Conservation (phyloP, 805 yeast species). For the Hyphopichia homilentoma region DNA sequence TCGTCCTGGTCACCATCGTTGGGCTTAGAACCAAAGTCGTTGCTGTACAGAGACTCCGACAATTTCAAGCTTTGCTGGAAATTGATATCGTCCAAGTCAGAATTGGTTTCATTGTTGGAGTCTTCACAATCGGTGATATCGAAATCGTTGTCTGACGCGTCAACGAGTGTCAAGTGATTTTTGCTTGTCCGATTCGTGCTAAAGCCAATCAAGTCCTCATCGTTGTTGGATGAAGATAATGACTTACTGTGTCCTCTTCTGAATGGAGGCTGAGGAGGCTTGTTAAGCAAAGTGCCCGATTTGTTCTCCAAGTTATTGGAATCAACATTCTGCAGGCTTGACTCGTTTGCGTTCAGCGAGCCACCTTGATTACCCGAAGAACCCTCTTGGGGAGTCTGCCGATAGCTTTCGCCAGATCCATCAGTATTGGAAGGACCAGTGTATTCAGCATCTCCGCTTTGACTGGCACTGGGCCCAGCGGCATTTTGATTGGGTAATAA, state of each 20-base stretch:
- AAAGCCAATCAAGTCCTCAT: constrained; percentile 34
- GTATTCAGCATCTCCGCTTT: constrained; percentile 1
- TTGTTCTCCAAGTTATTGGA: not conserved
- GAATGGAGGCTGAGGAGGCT: constrained; percentile 6
- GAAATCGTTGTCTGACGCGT: constrained; percentile 38
- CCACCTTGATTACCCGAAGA: not conserved
- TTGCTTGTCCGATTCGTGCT: not conserved
- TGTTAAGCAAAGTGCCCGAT: not conserved
- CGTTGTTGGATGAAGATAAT: constrained; percentile 24
- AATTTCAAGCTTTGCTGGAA: constrained; percentile 1
- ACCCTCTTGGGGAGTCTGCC: not conserved
- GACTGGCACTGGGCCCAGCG: constrained; percentile 1
- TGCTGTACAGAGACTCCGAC: not conserved
- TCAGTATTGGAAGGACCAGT: not conserved
- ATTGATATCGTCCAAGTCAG: constrained; percentile 2
- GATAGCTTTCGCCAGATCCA: constrained; percentile 1
- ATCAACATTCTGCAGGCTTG: not conserved
- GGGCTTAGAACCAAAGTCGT: no score
- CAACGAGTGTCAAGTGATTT: constrained; percentile 21
- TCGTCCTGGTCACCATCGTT: not conserved
- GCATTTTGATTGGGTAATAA: constrained; percentile 53
- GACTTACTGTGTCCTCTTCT: constrained; percentile 34
- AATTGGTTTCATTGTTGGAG: constrained; percentile 2
- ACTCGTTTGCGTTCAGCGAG: not conserved
- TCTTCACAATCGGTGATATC: constrained; percentile 25